These are phyloP conservation scores for Talinum fruticosum DNA, from an alignment of 148 eudicot genomes.

Conservation along the genomic window DNA sequence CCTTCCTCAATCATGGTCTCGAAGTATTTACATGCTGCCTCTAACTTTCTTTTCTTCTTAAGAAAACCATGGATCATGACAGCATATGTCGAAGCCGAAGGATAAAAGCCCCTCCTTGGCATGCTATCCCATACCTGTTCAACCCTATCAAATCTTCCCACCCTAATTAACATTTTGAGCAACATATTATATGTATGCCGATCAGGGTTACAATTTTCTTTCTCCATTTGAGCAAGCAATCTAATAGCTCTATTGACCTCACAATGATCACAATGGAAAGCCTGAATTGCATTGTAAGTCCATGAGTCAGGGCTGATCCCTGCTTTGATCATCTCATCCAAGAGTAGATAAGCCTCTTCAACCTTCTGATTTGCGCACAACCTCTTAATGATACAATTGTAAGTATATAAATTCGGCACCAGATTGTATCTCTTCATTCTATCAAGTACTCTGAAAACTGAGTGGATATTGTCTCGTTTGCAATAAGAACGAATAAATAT, in stretches of 20 bases:
- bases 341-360: slow-evolving; percentile 61
- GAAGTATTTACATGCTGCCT: slow-evolving; percentile 70
- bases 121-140: slow-evolving; percentile 57
- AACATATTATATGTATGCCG: slow-evolving; percentile 73
- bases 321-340: slow-evolving; percentile 60
- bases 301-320: slow-evolving; percentile 57
- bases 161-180: slow-evolving; percentile 62
- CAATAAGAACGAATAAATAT: slow-evolving; percentile 71
- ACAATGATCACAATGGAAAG: slow-evolving; percentile 54
- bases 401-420: slow-evolving; percentile 71
- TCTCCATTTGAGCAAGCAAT: slow-evolving; percentile 58
- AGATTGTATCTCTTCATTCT: slow-evolving; percentile 66
- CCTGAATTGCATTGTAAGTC: slow-evolving; percentile 70
- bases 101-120: slow-evolving; percentile 52
- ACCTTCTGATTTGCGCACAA: slow-evolving; percentile 51
- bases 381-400: slow-evolving; percentile 55
- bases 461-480: slow-evolving; percentile 51
- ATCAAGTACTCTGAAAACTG: slow-evolving; percentile 63
- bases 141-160: slow-evolving; percentile 69
- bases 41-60: slow-evolving; percentile 67
- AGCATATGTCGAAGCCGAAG: slow-evolving; percentile 68
- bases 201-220: slow-evolving; percentile 49
- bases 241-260: slow-evolving; percentile 65
- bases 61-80: slow-evolving; percentile 79
- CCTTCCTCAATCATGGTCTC: slow-evolving; percentile 91